Conservation (phyloP, 164 flowering plant genomes). For the Vitis labrusca region DNA sequence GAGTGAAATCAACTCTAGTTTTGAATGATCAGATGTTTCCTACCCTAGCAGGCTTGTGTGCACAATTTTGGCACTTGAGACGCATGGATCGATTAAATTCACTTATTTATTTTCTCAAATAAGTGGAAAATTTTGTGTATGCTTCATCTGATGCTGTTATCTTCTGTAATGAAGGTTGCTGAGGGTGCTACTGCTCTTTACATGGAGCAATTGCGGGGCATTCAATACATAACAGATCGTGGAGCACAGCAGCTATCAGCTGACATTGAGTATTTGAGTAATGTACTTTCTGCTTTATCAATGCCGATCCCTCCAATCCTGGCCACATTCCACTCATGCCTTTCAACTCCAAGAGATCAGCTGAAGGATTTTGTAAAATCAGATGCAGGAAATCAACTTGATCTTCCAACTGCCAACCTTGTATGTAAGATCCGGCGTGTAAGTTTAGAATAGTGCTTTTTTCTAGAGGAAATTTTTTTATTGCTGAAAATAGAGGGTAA, state of each 20-base stretch:
- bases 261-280: slow-evolving; percentile 92
- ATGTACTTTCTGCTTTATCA: slow-evolving; percentile 92
- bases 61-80: too few species aligned
- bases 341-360: slow-evolving; percentile 81
- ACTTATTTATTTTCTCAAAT: too few species aligned
- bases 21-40: too few species aligned
- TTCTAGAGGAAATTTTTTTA: neutral
- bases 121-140: too few species aligned
- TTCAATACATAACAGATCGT: slow-evolving; percentile 81
- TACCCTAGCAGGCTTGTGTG: too few species aligned
- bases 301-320: slow-evolving; percentile 82
- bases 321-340: slow-evolving; percentile 79
- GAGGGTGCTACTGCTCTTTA: slow-evolving; percentile 96
- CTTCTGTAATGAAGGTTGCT: slow-evolving; percentile 63
- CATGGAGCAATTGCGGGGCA: slow-evolving; percentile 89
- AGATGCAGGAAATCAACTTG: slow-evolving; percentile 68
- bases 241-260: slow-evolving; percentile 92
- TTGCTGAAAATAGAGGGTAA: neutral
- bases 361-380: slow-evolving; percentile 74
- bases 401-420: slow-evolving; percentile 82
- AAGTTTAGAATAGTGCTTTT: slow-evolving; percentile 45
- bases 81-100: too few species aligned
- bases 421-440: slow-evolving; percentile 87
- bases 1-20: too few species aligned
- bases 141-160: too few species aligned